These are phyloP conservation scores for Arthrobotrys megalospora DNA, from an alignment of 2,329 filamentous ascomycete species.

Conservation along the genomic window DNA sequence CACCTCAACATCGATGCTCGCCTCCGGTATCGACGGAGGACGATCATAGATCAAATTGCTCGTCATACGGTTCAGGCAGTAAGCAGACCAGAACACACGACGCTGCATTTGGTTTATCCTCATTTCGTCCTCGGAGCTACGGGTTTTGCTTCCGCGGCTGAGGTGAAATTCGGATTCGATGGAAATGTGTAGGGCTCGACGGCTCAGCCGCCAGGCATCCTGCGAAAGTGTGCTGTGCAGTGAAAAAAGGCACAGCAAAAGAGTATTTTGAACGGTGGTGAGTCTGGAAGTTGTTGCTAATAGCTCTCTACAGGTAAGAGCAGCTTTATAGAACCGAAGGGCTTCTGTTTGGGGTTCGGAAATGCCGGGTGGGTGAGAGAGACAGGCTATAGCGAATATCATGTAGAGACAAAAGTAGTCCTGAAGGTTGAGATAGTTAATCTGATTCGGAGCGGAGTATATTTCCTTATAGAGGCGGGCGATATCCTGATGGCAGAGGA, in stretches of 20 bases:
- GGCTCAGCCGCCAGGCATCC: conserved; percentile 52
- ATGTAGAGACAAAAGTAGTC: conserved; percentile 50
- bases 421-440: not conserved
- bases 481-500: conserved; percentile 10
- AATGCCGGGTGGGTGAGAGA: conserved; percentile 9
- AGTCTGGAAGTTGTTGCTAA: conserved; percentile 30
- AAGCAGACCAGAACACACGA: conserved; percentile 46
- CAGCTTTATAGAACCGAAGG: conserved; percentile 49
- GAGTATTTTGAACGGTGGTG: conserved; percentile 32
- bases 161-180: conserved; percentile 55
- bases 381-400: conserved; percentile 49
- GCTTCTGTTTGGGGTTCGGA: conserved; percentile 15
- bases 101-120: conserved; percentile 8
- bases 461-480: not conserved
- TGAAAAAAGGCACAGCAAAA: conserved; percentile 46
- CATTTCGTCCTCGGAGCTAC: not conserved
- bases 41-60: conserved; percentile 51
- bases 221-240: conserved; percentile 48
- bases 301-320: conserved; percentile 23
- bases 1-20: conserved; percentile 50
- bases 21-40: conserved; percentile 57
- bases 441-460: not conserved
- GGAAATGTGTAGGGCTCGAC: conserved; percentile 50
- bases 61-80: conserved; percentile 50
- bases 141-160: not conserved